Evolutionary conservation across 2,329 filamentous ascomycete species (phyloP).

Genomic region (Ceratocystis papillata): DNA sequence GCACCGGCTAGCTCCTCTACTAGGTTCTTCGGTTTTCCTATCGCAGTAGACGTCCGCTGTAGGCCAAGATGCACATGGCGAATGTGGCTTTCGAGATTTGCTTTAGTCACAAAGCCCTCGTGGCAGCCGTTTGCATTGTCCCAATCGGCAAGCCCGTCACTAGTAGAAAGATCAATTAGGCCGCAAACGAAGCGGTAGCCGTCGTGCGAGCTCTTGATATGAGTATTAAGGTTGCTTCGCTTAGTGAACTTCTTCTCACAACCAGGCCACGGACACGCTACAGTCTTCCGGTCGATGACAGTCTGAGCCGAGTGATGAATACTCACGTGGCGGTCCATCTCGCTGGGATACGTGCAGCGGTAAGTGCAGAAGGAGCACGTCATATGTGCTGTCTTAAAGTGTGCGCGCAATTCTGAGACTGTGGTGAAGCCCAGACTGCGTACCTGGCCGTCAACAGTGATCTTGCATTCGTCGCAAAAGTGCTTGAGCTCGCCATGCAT

Average conservation of each 20-base stretch:
- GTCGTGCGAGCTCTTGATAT: constrained; percentile 67
- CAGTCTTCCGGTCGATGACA: constrained; percentile 53
- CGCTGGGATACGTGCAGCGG: constrained; percentile 53
- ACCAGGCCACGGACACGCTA: constrained; percentile 53
- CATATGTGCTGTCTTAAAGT: constrained; percentile 63
- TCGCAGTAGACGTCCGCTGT: constrained; percentile 33
- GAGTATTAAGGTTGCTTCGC: constrained; percentile 69
- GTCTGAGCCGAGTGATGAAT: constrained; percentile 57
- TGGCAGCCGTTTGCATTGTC: constrained; percentile 59
- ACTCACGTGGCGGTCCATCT: constrained; percentile 68
- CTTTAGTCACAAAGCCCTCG: constrained; percentile 63
- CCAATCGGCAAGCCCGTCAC: constrained; percentile 50
- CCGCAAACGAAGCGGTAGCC: constrained; percentile 73
- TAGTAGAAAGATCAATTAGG: constrained; percentile 44
- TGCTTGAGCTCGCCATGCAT: constrained; percentile 60
- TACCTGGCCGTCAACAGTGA: constrained; percentile 33
- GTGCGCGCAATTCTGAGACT: constrained; percentile 57
- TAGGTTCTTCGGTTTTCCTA: constrained; percentile 28
- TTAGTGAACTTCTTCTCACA: constrained; percentile 73
- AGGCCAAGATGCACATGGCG: constrained; percentile 67
- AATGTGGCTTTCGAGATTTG: constrained; percentile 71
- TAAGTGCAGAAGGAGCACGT: constrained; percentile 65
- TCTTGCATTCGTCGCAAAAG: constrained; percentile 64
- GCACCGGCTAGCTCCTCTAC: constrained; percentile 38
- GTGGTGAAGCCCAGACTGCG: constrained; percentile 56